Conservation (phyloP, 257 asterid species). For the Plantago elongata region DNA sequence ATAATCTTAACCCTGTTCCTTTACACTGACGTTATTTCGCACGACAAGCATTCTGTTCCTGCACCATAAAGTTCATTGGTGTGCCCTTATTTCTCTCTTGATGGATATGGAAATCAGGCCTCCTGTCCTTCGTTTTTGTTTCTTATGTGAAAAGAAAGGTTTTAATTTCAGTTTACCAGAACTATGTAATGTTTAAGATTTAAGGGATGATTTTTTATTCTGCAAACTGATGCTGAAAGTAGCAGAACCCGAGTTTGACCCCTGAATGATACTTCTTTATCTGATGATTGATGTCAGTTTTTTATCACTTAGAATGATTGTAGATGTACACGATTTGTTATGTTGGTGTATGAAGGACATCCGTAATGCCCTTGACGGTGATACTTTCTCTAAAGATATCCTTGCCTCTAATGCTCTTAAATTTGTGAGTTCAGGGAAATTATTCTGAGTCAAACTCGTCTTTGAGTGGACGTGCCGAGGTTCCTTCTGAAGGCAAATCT, state of each 20-base stretch:
- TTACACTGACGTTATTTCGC: no score
- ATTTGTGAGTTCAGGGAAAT: conserved; percentile 35
- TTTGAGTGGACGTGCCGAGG: conserved; percentile 16
- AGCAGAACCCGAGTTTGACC: conserved; percentile 7
- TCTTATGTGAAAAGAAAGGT: conserved; percentile 6
- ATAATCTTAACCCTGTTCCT: no score
- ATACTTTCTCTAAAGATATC: not conserved
- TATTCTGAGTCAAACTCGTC: conserved; percentile 19
- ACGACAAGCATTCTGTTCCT: no score
- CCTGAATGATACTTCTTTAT: not conserved
- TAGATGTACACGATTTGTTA: not conserved
- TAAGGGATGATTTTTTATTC: conserved; percentile 6
- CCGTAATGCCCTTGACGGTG: conserved; percentile 11
- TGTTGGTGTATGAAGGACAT: not conserved
- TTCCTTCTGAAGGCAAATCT: conserved; percentile 18
- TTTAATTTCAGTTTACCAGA: not conserved
- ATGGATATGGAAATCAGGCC: not conserved
- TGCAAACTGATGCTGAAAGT: not conserved
- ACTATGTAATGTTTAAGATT: conserved; percentile 3
- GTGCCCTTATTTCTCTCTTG: not conserved
- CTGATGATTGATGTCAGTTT: not conserved
- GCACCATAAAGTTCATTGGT: not conserved
- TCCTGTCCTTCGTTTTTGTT: conserved; percentile 7
- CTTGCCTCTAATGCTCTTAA: conserved; percentile 14
- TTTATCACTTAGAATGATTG: not conserved